Conservation (phyloP, 805 yeast species). For the Saccharomycopsis amapae region DNA sequence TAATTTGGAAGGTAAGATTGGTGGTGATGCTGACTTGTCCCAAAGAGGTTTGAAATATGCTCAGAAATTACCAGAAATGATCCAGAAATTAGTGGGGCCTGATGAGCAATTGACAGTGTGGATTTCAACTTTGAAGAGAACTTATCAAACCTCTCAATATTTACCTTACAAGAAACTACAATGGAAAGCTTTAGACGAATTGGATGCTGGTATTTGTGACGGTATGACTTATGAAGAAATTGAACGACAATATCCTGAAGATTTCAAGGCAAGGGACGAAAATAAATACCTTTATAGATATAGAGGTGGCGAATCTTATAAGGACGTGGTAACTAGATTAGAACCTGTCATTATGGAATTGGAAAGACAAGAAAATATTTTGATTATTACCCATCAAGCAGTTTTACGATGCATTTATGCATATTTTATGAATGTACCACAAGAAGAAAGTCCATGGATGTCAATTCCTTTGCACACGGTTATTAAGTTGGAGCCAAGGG, state of each 20-base stretch:
- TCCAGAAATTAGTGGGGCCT: constrained; percentile 29
- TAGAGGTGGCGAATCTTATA: constrained; percentile 94
- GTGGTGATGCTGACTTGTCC: constrained; percentile 84
- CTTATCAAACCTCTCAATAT: constrained; percentile 71
- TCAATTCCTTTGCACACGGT: constrained; percentile 94
- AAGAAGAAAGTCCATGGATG: constrained; percentile 98
- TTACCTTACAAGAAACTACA: constrained; percentile 78
- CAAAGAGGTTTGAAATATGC: constrained; percentile 72
- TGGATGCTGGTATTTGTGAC: constrained; percentile 89
- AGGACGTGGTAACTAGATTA: constrained; percentile 88
- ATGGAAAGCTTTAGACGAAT: constrained; percentile 95
- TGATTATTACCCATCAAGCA: constrained; percentile 96
- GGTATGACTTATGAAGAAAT: constrained; percentile 91
- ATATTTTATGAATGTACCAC: constrained; percentile 97
- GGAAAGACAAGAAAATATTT: constrained; percentile 92
- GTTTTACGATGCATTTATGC: constrained; percentile 95
- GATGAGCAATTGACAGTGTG: constrained; percentile 68
- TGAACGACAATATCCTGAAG: constrained; percentile 72
- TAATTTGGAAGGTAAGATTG: constrained; percentile 89
- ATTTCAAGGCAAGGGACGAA: constrained; percentile 91
- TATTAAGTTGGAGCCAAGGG: constrained; percentile 91
- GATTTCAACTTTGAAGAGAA: constrained; percentile 80
- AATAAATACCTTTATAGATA: constrained; percentile 93
- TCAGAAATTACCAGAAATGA: constrained; percentile 64
- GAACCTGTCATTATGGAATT: constrained; percentile 98